Conservation (phyloP, 116 monocot genomes). For the Posidonia oceanica region DNA sequence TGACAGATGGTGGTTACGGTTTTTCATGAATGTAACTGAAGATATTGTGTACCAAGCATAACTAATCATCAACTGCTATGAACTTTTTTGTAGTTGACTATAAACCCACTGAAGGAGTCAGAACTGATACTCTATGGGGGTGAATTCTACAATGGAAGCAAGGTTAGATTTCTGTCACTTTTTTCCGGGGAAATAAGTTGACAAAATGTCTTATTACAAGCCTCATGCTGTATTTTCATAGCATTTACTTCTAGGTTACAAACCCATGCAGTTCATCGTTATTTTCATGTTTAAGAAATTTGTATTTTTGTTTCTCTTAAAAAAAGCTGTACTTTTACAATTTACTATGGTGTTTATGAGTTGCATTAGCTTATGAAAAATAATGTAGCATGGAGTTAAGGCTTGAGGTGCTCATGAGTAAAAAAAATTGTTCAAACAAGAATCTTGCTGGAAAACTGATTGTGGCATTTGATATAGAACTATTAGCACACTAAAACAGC, state of each 20-base stretch:
- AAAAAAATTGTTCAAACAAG: no score
- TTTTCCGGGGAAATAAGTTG: background rate
- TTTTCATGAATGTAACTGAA: no score
- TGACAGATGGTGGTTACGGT: no score
- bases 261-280: background rate
- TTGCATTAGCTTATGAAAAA: background rate
- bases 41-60: no score
- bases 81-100: conserved; percentile 38
- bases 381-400: no score
- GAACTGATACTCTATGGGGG: conserved; percentile 92
- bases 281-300: background rate
- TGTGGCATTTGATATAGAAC: no score
- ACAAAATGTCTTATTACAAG: no score
- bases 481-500: no score
- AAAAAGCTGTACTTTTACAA: background rate
- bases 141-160: conserved; percentile 96
- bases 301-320: background rate
- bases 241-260: background rate
- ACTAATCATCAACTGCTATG: background rate
- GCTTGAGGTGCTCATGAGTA: no score
- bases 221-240: background rate
- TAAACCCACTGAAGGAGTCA: conserved; percentile 76
- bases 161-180: conserved; percentile 27
- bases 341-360: background rate
- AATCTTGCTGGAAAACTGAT: no score